A percentile compares a stretch with the other conserved stretches of the same genome.
phyloP scores from a whole-genome alignment of 106 monocot species.

The Allium fistulosum region DNA sequence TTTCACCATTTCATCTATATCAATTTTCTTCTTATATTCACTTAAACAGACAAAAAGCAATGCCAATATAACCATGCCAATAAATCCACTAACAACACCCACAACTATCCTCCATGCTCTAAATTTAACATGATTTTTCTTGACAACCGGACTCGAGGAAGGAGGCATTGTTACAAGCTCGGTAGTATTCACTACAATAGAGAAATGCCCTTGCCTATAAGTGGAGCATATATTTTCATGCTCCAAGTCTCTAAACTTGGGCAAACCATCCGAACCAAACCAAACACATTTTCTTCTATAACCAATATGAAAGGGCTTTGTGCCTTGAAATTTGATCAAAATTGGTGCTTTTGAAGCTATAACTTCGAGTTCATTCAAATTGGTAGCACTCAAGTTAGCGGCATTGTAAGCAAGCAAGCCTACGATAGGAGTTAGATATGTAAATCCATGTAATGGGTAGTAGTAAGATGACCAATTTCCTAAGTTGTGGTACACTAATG shows the following conservation, averaged over 20 bases:
- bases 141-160: not conserved
- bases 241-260: slow-evolving; percentile 35
- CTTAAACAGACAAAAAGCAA: slow-evolving; percentile 23
- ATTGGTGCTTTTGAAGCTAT: slow-evolving; percentile 41
- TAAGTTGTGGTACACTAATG: slow-evolving; percentile 83
- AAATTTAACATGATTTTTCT: not conserved
- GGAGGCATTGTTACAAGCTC: slow-evolving; percentile 19
- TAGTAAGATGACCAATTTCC: slow-evolving; percentile 67
- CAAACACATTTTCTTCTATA: slow-evolving; percentile 36
- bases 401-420: slow-evolving; percentile 81
- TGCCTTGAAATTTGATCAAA: slow-evolving; percentile 37
- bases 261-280: slow-evolving; percentile 54
- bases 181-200: slow-evolving; percentile 55
- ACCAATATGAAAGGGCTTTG: slow-evolving; percentile 12
- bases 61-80: slow-evolving; percentile 31
- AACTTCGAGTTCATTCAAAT: slow-evolving; percentile 38
- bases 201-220: slow-evolving; percentile 59
- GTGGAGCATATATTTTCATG: slow-evolving; percentile 37
- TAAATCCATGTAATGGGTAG: slow-evolving; percentile 54
- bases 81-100: slow-evolving; percentile 26
- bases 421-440: slow-evolving; percentile 55
- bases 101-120: slow-evolving; percentile 49
- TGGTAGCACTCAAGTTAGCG: slow-evolving; percentile 34
- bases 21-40: slow-evolving; percentile 20
- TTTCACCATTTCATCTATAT: slow-evolving; percentile 40